These are phyloP conservation scores for Filobasidium floriforme DNA, from an alignment of 768 basidiomycete genomes.

Conservation along the genomic window DNA sequence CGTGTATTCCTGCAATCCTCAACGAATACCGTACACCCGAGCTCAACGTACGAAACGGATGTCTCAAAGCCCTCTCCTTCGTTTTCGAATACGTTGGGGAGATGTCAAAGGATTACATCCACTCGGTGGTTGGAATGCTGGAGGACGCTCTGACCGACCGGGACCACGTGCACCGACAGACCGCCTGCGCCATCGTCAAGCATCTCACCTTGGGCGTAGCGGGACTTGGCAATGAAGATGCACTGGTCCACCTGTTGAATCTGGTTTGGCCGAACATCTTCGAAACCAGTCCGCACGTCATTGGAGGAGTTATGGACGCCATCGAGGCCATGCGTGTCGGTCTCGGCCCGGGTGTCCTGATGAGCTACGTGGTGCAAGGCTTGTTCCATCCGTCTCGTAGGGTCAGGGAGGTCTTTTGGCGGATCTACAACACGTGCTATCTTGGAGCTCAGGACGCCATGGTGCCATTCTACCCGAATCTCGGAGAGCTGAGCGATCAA, in stretches of 20 bases:
- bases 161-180: conserved; percentile 96
- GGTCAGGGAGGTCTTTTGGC: conserved; percentile 97
- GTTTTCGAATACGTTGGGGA: conserved; percentile 99
- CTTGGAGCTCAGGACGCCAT: conserved; percentile 82
- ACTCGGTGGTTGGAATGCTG: conserved; percentile 94
- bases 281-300: conserved; percentile 96
- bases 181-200: conserved; percentile 95
- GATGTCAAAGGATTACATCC: conserved; percentile 89
- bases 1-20: conserved; percentile 95
- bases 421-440: conserved; percentile 84
- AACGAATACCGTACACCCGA: conserved; percentile 98
- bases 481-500: conserved; percentile 82
- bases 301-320: conserved; percentile 96
- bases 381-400: conserved; percentile 95
- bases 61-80: conserved; percentile 95
- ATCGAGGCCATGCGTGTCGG: conserved; percentile 96
- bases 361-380: conserved; percentile 89
- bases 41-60: conserved; percentile 95
- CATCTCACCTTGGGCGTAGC: conserved; percentile 94
- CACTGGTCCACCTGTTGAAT: conserved; percentile 95
- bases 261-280: conserved; percentile 99
- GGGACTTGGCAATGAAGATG: conserved; percentile 94
- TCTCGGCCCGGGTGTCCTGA: conserved; percentile 81
- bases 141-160: conserved; percentile 98
- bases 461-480: conserved; percentile 90